Percentiles rank a stretch among this genome's conserved stretches.
Conservation (phyloP, 768 basidiomycete genomes). For the Scleroderma citrinum region DNA sequence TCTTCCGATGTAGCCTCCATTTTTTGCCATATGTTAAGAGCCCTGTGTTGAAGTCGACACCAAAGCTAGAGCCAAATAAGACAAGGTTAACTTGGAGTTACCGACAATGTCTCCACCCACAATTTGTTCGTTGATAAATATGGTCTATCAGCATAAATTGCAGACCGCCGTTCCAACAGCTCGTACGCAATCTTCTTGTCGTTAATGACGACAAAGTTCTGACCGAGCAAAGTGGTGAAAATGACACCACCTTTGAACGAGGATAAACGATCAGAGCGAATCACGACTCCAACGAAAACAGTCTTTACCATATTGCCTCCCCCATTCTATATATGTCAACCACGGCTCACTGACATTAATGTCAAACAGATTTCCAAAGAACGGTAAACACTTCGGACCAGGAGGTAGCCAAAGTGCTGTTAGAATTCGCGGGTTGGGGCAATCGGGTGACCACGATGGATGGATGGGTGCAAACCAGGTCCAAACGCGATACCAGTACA, state of each 20-base stretch:
- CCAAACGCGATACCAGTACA: too few species aligned
- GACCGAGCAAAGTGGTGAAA: neutral
- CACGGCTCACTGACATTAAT: constrained; percentile 4
- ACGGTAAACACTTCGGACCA: constrained; percentile 10
- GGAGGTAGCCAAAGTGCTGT: constrained; percentile 6
- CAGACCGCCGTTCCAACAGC: constrained; percentile 3
- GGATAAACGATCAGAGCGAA: neutral
- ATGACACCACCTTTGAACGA: constrained; percentile 1
- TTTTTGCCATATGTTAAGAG: constrained; percentile 9
- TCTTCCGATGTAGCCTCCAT: constrained; percentile 13
- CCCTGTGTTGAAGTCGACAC: constrained; percentile 5
- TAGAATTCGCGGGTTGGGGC: too few species aligned
- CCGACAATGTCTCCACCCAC: neutral
- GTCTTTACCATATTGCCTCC: constrained; percentile 12
- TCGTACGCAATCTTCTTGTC: constrained; percentile 2
- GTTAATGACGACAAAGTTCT: constrained; percentile 2
- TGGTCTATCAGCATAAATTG: constrained; percentile 1
- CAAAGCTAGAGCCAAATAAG: neutral
- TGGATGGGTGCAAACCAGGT: too few species aligned
- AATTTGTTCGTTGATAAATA: neutral
- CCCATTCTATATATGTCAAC: constrained; percentile 15
- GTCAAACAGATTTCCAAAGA: constrained; percentile 12
- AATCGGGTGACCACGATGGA: too few species aligned
- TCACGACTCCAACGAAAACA: neutral
- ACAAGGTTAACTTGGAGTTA: neutral